Conservation (phyloP, 2,329 filamentous ascomycete species). For the Fusarium sublunatum region DNA sequence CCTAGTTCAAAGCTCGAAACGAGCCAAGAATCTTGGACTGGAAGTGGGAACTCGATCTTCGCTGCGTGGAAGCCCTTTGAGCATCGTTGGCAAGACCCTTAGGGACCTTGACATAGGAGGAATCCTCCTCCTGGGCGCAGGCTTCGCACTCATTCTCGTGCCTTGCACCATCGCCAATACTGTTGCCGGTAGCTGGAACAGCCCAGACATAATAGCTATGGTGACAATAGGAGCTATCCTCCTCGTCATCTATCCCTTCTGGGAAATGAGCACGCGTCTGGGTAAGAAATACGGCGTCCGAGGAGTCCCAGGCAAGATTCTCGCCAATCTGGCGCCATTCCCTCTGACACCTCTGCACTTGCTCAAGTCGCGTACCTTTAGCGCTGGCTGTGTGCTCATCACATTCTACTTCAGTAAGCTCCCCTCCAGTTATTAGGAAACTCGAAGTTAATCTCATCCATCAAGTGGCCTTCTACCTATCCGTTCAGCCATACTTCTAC, state of each 20-base stretch:
- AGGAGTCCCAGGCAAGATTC: conserved; percentile 57
- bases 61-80: no score
- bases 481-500: conserved; percentile 50
- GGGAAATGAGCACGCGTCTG: conserved; percentile 65
- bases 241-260: conserved; percentile 61
- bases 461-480: conserved; percentile 47
- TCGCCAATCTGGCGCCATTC: conserved; percentile 45
- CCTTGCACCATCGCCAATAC: conserved; percentile 57
- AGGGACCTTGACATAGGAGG: conserved; percentile 55
- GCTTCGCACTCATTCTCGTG: conserved; percentile 62
- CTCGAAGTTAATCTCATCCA: no score
- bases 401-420: conserved; percentile 53
- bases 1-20: conserved; percentile 63
- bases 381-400: conserved; percentile 37
- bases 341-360: conserved; percentile 51
- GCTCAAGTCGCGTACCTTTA: conserved; percentile 58
- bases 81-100: conserved; percentile 1
- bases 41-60: background rate
- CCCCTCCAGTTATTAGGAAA: no score
- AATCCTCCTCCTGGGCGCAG: conserved; percentile 61
- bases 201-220: conserved; percentile 57
- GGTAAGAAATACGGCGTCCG: conserved; percentile 41
- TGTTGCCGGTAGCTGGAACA: conserved; percentile 53
- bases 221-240: conserved; percentile 61
- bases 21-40: conserved; percentile 56